Evolutionary conservation across 768 basidiomycete species (phyloP).

Genomic region (Pleurotus tuoliensis): DNA sequence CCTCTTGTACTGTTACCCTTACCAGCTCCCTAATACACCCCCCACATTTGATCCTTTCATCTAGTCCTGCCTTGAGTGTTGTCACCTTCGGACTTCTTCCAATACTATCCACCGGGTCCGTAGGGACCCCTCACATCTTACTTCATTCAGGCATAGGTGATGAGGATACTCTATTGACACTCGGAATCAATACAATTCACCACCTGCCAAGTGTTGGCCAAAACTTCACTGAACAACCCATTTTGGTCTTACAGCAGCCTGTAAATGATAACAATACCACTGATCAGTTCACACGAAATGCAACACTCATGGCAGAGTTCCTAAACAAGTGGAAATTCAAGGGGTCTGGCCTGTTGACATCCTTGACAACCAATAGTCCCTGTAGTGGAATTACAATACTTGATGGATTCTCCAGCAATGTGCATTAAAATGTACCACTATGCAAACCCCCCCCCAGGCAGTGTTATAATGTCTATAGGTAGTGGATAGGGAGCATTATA

Average conservation of each 20-base stretch:
- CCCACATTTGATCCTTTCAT: too few species aligned
- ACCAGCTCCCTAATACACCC: too few species aligned
- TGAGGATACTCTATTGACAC: not conserved
- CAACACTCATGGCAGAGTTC: slow-evolving; percentile 15
- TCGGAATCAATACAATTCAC: slow-evolving; percentile 28
- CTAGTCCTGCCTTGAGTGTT: too few species aligned
- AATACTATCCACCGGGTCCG: slow-evolving; percentile 32
- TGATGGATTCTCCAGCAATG: too few species aligned
- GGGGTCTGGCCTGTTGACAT: slow-evolving; percentile 18
- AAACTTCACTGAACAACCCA: slow-evolving; percentile 30
- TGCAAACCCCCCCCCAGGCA: too few species aligned
- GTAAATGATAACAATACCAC: slow-evolving; percentile 22
- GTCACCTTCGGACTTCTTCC: too few species aligned
- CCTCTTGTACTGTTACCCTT: too few species aligned
- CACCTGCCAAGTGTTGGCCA: slow-evolving; percentile 32
- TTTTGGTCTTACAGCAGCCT: slow-evolving; percentile 10
- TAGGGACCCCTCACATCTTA: slow-evolving; percentile 22
- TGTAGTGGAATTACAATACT: too few species aligned
- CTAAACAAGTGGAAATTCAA: slow-evolving; percentile 24
- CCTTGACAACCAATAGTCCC: slow-evolving; percentile 7
- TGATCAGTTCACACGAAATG: slow-evolving; percentile 21
- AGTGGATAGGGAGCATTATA: too few species aligned
- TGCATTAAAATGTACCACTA: too few species aligned
- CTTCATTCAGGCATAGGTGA: slow-evolving; percentile 25
- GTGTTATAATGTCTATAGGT: too few species aligned